Percentiles rank a stretch among this genome's conserved stretches.
Evolutionary conservation across 2,329 filamentous ascomycete species (phyloP).

Genomic region (Colletotrichum navitas): DNA sequence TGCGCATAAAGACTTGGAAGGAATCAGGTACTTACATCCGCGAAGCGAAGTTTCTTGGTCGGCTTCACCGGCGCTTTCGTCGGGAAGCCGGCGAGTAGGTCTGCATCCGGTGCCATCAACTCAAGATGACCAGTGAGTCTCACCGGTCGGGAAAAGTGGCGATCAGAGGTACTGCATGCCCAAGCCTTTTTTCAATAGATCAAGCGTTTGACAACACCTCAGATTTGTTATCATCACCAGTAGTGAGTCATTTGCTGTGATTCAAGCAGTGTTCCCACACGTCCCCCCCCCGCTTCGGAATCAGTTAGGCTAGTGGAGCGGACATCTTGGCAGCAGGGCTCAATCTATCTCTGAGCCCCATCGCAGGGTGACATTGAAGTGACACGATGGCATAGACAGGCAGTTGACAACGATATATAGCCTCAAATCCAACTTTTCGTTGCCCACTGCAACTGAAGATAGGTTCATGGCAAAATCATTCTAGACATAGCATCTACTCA

Average conservation of each 20-base stretch:
- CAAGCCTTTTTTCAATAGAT: not conserved
- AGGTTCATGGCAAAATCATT: too few relatives aligned
- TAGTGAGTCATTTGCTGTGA: not conserved
- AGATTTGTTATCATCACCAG: too few relatives aligned
- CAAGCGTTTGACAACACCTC: too few relatives aligned
- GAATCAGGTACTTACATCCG: constrained; percentile 16
- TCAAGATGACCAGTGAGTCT: not conserved
- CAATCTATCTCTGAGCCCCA: not conserved
- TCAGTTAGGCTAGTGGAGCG: constrained; percentile 14
- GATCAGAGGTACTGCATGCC: not conserved
- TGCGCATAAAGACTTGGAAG: not conserved
- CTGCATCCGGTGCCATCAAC: constrained; percentile 27
- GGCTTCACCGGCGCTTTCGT: constrained; percentile 25
- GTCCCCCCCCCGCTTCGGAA: constrained; percentile 28
- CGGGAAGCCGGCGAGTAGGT: constrained; percentile 31
- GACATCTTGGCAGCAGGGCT: constrained; percentile 24
- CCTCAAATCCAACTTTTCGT: too few relatives aligned
- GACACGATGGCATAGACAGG: too few relatives aligned
- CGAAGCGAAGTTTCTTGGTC: constrained; percentile 28
- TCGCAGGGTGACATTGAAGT: too few relatives aligned
- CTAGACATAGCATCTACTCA: too few relatives aligned
- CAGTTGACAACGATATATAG: not conserved
- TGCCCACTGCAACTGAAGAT: too few relatives aligned
- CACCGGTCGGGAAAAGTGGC: not conserved
- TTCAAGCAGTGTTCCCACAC: constrained; percentile 18